These are phyloP conservation scores for Sclerotiophoma versabilis DNA, from an alignment of 2,329 filamentous ascomycete genomes.

Conservation along the genomic window DNA sequence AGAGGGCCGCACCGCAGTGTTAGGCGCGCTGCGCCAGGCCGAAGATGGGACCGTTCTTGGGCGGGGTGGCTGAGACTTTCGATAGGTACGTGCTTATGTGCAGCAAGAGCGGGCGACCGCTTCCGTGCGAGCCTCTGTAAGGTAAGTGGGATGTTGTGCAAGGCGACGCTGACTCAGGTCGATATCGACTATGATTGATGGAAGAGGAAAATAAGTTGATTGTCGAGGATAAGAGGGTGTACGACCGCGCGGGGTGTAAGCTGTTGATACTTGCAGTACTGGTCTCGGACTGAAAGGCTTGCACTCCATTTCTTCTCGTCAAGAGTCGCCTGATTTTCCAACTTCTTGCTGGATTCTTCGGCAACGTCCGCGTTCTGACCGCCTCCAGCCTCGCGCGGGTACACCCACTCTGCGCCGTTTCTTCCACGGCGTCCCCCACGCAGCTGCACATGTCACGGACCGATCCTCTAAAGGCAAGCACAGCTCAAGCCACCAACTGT, in stretches of 20 bases:
- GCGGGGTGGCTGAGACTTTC: constrained; percentile 17
- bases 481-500: neutral
- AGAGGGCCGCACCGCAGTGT: neutral
- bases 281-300: neutral
- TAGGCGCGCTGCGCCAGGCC: constrained; percentile 8
- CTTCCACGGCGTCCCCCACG: neutral
- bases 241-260: neutral
- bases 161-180: constrained; percentile 10
- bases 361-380: neutral
- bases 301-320: too few relatives aligned
- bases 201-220: neutral
- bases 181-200: neutral
- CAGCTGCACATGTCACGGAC: neutral
- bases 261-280: neutral
- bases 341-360: neutral
- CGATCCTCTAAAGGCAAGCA: neutral
- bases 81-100: constrained; percentile 19
- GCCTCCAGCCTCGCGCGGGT: constrained; percentile 3
- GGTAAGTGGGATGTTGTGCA: neutral
- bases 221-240: neutral
- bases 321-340: neutral
- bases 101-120: constrained; percentile 4
- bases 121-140: constrained; percentile 2
- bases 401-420: neutral
- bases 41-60: constrained; percentile 1